Conservation (phyloP, 805 yeast species). For the Sporopachydermia lactativora region DNA sequence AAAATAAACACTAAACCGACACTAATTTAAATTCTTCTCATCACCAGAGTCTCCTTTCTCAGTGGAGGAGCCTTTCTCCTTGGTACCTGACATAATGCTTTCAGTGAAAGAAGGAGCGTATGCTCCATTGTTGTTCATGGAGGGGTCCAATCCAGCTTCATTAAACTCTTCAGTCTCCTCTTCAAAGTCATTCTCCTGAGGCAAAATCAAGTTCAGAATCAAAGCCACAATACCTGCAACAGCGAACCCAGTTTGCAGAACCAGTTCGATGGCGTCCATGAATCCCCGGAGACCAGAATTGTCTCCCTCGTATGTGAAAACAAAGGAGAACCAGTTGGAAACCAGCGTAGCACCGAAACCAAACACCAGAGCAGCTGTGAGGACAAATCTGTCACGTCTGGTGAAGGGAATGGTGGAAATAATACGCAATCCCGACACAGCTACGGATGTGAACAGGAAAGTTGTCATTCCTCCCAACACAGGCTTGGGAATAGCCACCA, state of each 20-base stretch:
- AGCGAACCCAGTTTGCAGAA: conserved; percentile 65
- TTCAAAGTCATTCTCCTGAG: conserved; percentile 37
- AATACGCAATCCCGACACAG: conserved; percentile 59
- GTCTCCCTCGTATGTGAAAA: conserved; percentile 53
- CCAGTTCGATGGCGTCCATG: conserved; percentile 50
- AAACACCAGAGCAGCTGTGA: conserved; percentile 48
- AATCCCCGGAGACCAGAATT: conserved; percentile 46
- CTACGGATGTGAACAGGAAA: conserved; percentile 61
- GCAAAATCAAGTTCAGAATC: conserved; percentile 44
- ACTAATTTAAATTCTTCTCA: too few species aligned
- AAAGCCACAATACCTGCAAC: conserved; percentile 53
- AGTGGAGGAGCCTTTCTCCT: too few species aligned
- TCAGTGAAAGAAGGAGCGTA: conserved; percentile 1
- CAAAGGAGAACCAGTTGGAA: conserved; percentile 45
- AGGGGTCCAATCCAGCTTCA: background rate
- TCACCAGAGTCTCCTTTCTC: too few species aligned
- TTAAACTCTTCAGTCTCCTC: conserved; percentile 7
- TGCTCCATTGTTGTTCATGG: background rate
- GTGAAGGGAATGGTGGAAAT: conserved; percentile 40
- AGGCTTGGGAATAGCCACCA: conserved; percentile 66
- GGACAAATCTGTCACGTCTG: conserved; percentile 59
- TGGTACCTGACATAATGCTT: too few species aligned
- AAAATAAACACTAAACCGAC: too few species aligned
- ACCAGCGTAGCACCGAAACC: conserved; percentile 59
- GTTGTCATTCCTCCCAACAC: conserved; percentile 85